Evolutionary conservation across 768 basidiomycete species (phyloP).

Genomic region (Paxillus involutus): DNA sequence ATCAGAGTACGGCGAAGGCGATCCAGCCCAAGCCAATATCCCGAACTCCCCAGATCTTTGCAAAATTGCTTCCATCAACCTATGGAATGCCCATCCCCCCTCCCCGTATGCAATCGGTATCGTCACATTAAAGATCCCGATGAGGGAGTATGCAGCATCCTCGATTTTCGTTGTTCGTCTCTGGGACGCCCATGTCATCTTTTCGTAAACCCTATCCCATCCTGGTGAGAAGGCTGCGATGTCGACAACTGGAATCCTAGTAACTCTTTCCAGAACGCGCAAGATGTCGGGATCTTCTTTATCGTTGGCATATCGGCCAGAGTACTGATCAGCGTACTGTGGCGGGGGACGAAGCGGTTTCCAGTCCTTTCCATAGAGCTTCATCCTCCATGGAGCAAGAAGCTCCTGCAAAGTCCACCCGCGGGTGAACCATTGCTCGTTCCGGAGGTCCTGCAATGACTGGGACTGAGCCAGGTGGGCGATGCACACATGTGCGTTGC

Average conservation of each 20-base stretch:
- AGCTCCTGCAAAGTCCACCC: conserved; percentile 26
- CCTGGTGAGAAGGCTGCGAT: conserved; percentile 19
- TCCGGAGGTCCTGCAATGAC: conserved; percentile 18
- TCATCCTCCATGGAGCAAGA: conserved; percentile 19
- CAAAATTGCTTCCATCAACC: conserved; percentile 16
- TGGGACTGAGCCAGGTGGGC: conserved; percentile 20
- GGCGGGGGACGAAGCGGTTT: conserved; percentile 14
- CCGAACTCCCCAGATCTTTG: conserved; percentile 20
- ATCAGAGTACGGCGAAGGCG: conserved; percentile 25
- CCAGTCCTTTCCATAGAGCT: conserved; percentile 25
- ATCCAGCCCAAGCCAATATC: conserved; percentile 23
- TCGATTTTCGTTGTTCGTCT: conserved; percentile 21
- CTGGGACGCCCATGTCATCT: conserved; percentile 25
- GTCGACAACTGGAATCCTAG: conserved; percentile 21
- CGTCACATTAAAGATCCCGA: conserved; percentile 21
- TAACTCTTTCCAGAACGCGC: conserved; percentile 16
- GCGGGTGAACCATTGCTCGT: conserved; percentile 24
- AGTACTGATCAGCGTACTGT: too few relatives aligned
- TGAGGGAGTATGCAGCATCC: conserved; percentile 23
- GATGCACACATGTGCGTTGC: conserved; percentile 24
- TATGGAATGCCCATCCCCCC: conserved; percentile 21
- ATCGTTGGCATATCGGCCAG: conserved; percentile 9
- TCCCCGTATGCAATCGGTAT: conserved; percentile 24
- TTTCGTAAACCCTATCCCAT: conserved; percentile 21
- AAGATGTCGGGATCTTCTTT: conserved; percentile 19